Base-by-base conservation (phyloP, 257 asterid species). In the Perilla frutescens region DNA sequence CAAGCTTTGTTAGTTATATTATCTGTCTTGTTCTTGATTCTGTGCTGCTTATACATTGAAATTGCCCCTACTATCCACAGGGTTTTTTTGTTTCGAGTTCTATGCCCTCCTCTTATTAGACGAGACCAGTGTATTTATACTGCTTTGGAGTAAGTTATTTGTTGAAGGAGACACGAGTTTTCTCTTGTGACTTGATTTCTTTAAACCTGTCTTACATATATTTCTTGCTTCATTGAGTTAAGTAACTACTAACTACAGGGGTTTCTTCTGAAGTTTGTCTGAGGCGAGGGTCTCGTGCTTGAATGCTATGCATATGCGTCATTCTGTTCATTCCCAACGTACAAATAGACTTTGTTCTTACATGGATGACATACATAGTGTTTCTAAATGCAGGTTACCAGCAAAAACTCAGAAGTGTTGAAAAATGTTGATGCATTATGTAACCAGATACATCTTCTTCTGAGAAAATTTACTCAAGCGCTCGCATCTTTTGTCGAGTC, bases 321-420 rank as follows among this genome's bases (percentile, higher is more conserved):
- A 12, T 63, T 63, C 15, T 20, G 39, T 63, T 5, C 15, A 41
- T 41, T 63, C 37, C 8, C 54, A 43, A 4, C 41, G 26, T 36
- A 44, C 50, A 39, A 4, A 31, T 55, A 59, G 45, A 31, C 62
- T 6, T n/a, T 14, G 65, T 54, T 69, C 54, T 55, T 63, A 31
- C 56, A 61, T 57, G 62, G 47, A 48, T 73, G 53, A 64, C 37
- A 1, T 48, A 64, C 37, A 1, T 48, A 34, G 37, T 65, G 61
- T 40, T 67, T 62, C 31, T 29, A 7, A 41, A 12, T 77, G 87
- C 90, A 89, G 96, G 62, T 81, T 53, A 67, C 83, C n/a, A 86
- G 86, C 7, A 70, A 73, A 74, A 55, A 9, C 62, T 62, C 56
- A 1, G 77, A 69, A 32, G 15, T 20, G 40, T 68, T 65, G n/a